Conservation (phyloP, 1,139 yeast species). For the Lodderomyces pseudojiufengensis region DNA sequence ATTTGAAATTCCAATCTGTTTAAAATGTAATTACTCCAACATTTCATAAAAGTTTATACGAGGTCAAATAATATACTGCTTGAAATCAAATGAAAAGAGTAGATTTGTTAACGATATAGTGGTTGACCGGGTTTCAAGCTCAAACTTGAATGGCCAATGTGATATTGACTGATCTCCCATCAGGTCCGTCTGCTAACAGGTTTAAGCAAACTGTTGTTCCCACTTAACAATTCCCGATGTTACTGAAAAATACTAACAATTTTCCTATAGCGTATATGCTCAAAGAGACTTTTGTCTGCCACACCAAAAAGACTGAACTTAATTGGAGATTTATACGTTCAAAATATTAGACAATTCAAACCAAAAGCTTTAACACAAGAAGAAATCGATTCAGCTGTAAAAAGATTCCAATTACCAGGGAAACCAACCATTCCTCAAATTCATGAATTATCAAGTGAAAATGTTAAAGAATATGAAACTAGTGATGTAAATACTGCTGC, state of each 20-base stretch:
- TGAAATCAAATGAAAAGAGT: no score
- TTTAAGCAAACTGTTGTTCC: no score
- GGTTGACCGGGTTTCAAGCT: no score
- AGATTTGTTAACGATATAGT: no score
- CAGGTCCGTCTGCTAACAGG: no score
- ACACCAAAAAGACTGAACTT: conserved; percentile 54
- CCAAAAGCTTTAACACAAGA: conserved; percentile 70
- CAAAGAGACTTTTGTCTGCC: conserved; percentile 44
- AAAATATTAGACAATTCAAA: conserved; percentile 84
- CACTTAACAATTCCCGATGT: background rate
- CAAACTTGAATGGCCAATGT: no score
- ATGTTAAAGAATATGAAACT: conserved; percentile 70
- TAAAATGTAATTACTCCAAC: no score
- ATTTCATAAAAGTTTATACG: no score
- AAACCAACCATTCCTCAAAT: conserved; percentile 70
- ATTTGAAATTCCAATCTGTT: no score
- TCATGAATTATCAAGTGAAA: conserved; percentile 66
- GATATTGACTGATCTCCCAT: no score
- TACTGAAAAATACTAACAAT: background rate
- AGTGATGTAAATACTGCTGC: conserved; percentile 69
- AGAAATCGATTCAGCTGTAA: conserved; percentile 76
- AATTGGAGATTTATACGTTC: conserved; percentile 81
- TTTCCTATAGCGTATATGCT: conserved; percentile 22
- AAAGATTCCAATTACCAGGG: conserved; percentile 75
- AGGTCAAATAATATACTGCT: no score